Evolutionary conservation across 2,329 filamentous ascomycete species (phyloP).

Genomic region (Cadophora sp.): DNA sequence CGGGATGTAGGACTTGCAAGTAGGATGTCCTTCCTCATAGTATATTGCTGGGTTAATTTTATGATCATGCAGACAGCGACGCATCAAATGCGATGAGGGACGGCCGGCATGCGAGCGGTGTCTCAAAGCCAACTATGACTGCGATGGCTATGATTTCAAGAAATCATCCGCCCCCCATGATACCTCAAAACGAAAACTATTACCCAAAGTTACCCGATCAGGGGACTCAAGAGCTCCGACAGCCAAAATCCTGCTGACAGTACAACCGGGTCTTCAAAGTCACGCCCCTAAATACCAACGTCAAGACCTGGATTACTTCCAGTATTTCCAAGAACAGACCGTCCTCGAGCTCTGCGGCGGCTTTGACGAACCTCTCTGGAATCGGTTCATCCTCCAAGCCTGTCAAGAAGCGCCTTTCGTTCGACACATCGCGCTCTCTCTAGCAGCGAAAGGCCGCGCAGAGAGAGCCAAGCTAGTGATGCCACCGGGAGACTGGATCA

Average conservation of each 20-base stretch:
- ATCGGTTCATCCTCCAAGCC: not conserved
- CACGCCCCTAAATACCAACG: not conserved
- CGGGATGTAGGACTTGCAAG: constrained; percentile 1
- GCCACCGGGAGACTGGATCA: not conserved
- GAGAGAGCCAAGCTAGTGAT: not conserved
- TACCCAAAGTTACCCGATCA: not conserved
- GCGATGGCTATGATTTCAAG: not conserved
- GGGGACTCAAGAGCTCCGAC: not conserved
- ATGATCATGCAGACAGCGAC: not conserved
- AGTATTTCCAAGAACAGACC: constrained; percentile 11
- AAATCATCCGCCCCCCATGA: not conserved
- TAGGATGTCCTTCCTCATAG: not conserved
- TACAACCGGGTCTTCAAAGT: not conserved
- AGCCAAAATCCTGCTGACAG: not conserved
- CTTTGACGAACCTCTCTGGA: not conserved
- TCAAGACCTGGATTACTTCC: constrained; percentile 3
- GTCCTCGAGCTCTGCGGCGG: not conserved
- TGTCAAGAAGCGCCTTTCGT: constrained; percentile 8
- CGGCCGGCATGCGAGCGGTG: not conserved
- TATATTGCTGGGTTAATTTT: not conserved
- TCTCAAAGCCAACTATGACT: not conserved
- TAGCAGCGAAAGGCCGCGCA: not conserved
- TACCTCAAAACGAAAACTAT: not conserved
- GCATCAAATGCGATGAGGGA: not conserved
- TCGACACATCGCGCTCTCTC: not conserved